A percentile compares a stretch with the other conserved stretches of the same genome.
Conservation (phyloP, 2,329 filamentous ascomycete species). For the Sporothrix dimorphospora region DNA sequence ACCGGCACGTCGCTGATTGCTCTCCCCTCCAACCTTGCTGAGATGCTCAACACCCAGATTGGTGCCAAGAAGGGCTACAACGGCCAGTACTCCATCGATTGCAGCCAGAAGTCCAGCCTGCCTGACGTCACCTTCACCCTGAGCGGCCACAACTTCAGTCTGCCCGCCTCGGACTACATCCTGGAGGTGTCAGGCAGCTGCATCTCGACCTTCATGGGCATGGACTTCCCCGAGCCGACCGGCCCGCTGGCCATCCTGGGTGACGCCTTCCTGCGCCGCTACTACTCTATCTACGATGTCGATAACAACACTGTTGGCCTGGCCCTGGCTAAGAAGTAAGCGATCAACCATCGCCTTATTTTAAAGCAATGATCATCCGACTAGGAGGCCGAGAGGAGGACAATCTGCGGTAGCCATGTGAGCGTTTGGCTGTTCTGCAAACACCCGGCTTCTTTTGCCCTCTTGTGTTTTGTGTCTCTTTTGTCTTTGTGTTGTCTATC, state of each 20-base stretch:
- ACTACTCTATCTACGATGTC: constrained; percentile 96
- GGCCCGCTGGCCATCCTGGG: constrained; percentile 94
- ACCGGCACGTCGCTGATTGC: constrained; percentile 98
- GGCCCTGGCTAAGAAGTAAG: constrained; percentile 71
- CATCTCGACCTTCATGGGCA: constrained; percentile 96
- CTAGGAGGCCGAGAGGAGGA: background rate
- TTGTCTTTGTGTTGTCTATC: background rate
- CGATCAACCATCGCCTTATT: background rate
- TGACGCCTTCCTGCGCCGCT: constrained; percentile 80
- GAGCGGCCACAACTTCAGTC: constrained; percentile 89
- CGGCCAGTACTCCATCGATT: constrained; percentile 95
- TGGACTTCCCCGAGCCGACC: constrained; percentile 85
- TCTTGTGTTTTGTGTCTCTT: background rate
- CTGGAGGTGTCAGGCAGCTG: constrained; percentile 93
- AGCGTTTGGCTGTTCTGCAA: background rate
- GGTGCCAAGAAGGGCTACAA: constrained; percentile 98
- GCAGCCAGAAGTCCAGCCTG: constrained; percentile 76
- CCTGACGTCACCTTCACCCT: constrained; percentile 92
- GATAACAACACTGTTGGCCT: constrained; percentile 87
- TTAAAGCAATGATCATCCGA: background rate
- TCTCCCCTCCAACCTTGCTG: constrained; percentile 85
- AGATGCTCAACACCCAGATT: constrained; percentile 96
- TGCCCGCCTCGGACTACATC: constrained; percentile 88
- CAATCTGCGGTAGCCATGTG: background rate
- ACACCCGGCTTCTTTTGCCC: background rate